Evolutionary conservation across 2,329 filamentous ascomycete species (phyloP).

Genomic region (Fonsecaea nubica): DNA sequence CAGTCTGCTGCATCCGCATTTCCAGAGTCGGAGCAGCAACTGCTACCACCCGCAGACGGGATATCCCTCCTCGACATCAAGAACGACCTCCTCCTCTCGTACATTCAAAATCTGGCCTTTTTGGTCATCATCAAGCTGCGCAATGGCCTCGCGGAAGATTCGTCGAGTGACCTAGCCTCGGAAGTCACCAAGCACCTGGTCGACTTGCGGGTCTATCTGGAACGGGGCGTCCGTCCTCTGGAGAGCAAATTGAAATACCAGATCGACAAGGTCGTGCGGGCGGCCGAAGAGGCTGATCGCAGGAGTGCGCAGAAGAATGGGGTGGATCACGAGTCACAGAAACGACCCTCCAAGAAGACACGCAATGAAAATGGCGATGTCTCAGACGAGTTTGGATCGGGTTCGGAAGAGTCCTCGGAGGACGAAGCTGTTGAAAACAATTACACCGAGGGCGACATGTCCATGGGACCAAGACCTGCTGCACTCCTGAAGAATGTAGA

Average conservation of each 20-base stretch:
- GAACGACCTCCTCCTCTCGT: slow-evolving; percentile 95
- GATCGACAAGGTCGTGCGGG: slow-evolving; percentile 90
- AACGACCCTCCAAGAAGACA: slow-evolving; percentile 42
- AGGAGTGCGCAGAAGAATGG: slow-evolving; percentile 45
- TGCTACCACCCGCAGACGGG: slow-evolving; percentile 76
- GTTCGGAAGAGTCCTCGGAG: slow-evolving; percentile 51
- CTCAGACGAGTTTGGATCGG: slow-evolving; percentile 48
- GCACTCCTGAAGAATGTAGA: slow-evolving; percentile 30
- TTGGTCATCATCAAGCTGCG: slow-evolving; percentile 82
- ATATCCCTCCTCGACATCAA: slow-evolving; percentile 95
- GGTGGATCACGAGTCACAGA: slow-evolving; percentile 44
- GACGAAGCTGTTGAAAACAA: slow-evolving; percentile 65
- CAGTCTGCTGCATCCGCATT: slow-evolving; percentile 32
- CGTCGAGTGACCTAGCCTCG: slow-evolving; percentile 57
- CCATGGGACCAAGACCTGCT: slow-evolving; percentile 27
- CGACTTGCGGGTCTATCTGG: slow-evolving; percentile 88
- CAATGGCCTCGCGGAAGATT: slow-evolving; percentile 46
- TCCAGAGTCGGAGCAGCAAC: slow-evolving; percentile 62
- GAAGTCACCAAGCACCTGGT: slow-evolving; percentile 84
- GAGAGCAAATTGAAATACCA: slow-evolving; percentile 93
- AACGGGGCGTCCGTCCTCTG: slow-evolving; percentile 87
- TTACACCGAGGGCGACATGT: slow-evolving; percentile 57
- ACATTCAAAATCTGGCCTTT: slow-evolving; percentile 92
- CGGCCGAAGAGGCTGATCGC: slow-evolving; percentile 75
- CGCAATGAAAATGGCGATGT: slow-evolving; percentile 45